These are phyloP conservation scores for Solanum bulbocastanum DNA, from an alignment of 257 asterid species.

Conservation along the genomic window DNA sequence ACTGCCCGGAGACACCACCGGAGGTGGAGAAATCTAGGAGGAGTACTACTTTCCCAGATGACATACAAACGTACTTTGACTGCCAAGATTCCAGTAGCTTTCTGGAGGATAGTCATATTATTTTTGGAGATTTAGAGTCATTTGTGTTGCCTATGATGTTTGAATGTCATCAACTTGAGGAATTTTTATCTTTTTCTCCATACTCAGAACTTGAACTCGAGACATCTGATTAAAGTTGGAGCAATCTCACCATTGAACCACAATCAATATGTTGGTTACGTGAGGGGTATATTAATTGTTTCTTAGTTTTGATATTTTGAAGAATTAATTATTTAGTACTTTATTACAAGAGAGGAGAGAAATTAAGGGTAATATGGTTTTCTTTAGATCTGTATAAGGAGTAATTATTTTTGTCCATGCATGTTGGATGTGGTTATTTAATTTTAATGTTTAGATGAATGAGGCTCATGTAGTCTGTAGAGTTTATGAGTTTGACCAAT, in stretches of 20 bases:
- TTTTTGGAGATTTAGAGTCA: slow-evolving; percentile 46
- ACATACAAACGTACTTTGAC: slow-evolving; percentile 82
- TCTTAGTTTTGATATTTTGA: background rate
- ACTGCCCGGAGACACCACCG: slow-evolving; percentile 22
- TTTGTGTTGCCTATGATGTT: slow-evolving; percentile 44
- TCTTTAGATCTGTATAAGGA: too few species aligned
- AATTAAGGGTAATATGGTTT: background rate
- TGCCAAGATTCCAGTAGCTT: slow-evolving; percentile 58
- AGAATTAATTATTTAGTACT: background rate
- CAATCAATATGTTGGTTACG: background rate
- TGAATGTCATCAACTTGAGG: slow-evolving; percentile 7
- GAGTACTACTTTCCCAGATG: slow-evolving; percentile 57
- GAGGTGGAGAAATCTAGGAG: slow-evolving; percentile 33
- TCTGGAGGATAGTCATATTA: slow-evolving; percentile 42
- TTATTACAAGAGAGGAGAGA: background rate
- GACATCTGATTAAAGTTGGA: background rate
- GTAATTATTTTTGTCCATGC: too few species aligned
- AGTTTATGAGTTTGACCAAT: background rate
- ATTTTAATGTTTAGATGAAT: background rate
- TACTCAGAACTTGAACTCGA: background rate
- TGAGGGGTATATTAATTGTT: background rate
- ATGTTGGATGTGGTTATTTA: background rate
- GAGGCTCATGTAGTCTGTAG: background rate
- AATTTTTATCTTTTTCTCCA: background rate
- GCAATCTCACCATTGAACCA: background rate